Conservation (phyloP, 1,284 basidiomycete genomes). For the Cryptococcus wingfieldii region DNA sequence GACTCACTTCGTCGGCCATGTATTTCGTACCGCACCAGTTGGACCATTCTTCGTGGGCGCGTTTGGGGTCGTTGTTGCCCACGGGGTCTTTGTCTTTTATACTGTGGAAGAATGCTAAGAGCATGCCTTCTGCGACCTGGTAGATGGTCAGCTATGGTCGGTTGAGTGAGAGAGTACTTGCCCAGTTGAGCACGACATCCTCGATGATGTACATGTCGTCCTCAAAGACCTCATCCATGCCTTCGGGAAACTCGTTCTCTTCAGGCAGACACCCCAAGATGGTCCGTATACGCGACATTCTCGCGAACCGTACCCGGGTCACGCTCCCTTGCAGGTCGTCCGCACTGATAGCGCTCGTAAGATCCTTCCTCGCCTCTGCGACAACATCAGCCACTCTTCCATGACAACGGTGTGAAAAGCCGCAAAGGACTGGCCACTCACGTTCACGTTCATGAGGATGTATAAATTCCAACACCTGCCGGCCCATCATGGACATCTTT, state of each 20-base stretch:
- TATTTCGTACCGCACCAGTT: conserved; percentile 85
- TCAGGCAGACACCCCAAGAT: conserved; percentile 50
- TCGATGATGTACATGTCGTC: conserved; percentile 80
- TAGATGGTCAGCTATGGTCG: not conserved
- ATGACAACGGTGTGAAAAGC: not conserved
- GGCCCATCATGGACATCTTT: conserved; percentile 64
- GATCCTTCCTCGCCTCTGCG: conserved; percentile 62
- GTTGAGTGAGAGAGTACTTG: conserved; percentile 13
- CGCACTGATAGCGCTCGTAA: conserved; percentile 70
- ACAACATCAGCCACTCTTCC: not conserved
- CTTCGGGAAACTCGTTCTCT: conserved; percentile 44
- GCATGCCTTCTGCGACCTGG: conserved; percentile 71
- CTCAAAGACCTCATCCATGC: conserved; percentile 64
- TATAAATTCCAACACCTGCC: conserved; percentile 75
- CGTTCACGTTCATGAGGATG: conserved; percentile 82
- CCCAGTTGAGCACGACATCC: conserved; percentile 92
- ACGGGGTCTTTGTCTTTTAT: conserved; percentile 57
- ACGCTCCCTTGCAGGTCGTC: conserved; percentile 85
- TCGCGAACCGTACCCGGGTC: conserved; percentile 63
- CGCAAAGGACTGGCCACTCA: conserved; percentile 20
- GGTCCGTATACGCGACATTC: conserved; percentile 50
- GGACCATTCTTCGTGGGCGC: conserved; percentile 73
- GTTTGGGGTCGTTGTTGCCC: conserved; percentile 70
- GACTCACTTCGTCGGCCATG: conserved; percentile 48
- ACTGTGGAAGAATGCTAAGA: conserved; percentile 93